Evolutionary conservation across 768 basidiomycete species (phyloP).

Genomic region (Russula sp.): DNA sequence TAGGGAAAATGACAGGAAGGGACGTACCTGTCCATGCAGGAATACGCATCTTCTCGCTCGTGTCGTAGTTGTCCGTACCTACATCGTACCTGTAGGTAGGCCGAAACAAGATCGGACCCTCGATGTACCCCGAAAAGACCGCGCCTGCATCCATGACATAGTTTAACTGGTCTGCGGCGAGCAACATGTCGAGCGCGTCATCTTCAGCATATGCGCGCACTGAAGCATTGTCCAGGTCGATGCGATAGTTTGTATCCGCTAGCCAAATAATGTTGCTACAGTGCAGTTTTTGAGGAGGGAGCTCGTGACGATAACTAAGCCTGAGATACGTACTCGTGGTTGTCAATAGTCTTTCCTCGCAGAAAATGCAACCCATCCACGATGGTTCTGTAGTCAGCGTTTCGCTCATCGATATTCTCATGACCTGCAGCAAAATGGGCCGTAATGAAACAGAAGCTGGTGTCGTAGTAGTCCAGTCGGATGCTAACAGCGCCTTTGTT

Average conservation of each 20-base stretch:
- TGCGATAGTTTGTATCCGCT: constrained; percentile 93
- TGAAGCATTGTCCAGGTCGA: constrained; percentile 77
- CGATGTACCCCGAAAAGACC: constrained; percentile 79
- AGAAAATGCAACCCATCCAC: constrained; percentile 77
- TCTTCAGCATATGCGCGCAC: constrained; percentile 61
- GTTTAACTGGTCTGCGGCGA: constrained; percentile 84
- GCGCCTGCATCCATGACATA: constrained; percentile 63
- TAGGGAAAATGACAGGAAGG: neutral
- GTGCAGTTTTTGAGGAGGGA: neutral
- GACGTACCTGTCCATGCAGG: constrained; percentile 92
- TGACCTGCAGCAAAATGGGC: constrained; percentile 98
- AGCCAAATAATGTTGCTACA: constrained; percentile 87
- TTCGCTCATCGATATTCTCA: constrained; percentile 80
- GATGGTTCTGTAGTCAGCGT: constrained; percentile 89
- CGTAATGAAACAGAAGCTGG: constrained; percentile 91
- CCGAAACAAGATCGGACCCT: constrained; percentile 85
- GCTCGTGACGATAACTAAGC: constrained; percentile 10
- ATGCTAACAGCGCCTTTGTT: constrained; percentile 97
- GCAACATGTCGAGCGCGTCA: constrained; percentile 65
- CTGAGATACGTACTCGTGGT: constrained; percentile 69
- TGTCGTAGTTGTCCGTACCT: constrained; percentile 83
- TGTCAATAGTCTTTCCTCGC: constrained; percentile 80
- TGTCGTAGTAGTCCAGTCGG: constrained; percentile 85
- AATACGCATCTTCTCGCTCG: constrained; percentile 92
- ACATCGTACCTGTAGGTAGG: constrained; percentile 93